These are phyloP conservation scores for Syncephalastrum sp. DNA, from an alignment of 371 early-diverging fungal genomes.

Conservation along the genomic window DNA sequence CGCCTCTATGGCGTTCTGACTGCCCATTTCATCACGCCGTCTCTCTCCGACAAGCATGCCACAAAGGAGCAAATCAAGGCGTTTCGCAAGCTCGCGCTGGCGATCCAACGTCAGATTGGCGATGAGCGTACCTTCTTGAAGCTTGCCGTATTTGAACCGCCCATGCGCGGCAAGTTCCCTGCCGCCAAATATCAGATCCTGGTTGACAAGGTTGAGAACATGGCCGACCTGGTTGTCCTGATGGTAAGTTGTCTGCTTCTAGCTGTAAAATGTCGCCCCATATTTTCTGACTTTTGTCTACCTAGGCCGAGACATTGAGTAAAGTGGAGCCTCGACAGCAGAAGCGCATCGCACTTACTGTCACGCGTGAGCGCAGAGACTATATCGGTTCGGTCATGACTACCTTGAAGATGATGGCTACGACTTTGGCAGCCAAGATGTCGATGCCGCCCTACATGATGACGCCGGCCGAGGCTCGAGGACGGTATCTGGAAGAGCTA, in stretches of 20 bases:
- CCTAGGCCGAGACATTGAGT: constrained; percentile 18
- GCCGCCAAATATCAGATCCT: constrained; percentile 20
- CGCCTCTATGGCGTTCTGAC: constrained; percentile 29
- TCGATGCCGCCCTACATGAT: constrained; percentile 34
- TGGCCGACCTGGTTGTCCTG: constrained; percentile 30
- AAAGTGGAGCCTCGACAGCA: constrained; percentile 19
- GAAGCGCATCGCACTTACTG: constrained; percentile 15
- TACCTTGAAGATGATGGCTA: constrained; percentile 28
- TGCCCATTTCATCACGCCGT: constrained; percentile 5
- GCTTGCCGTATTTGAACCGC: constrained; percentile 31
- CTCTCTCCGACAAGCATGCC: constrained; percentile 9
- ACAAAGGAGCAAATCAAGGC: constrained; percentile 12
- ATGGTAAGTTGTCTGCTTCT: constrained; percentile 21
- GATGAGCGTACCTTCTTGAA: constrained; percentile 25
- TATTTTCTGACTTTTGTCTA: not conserved
- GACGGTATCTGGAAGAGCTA: constrained; percentile 2
- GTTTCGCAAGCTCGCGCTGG: constrained; percentile 22
- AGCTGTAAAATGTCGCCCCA: not conserved
- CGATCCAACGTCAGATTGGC: constrained; percentile 30
- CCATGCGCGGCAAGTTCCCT: constrained; percentile 35
- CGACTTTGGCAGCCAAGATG: constrained; percentile 29
- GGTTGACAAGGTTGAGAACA: constrained; percentile 33
- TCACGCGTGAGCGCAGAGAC: constrained; percentile 27
- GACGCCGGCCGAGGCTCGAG: constrained; percentile 21
- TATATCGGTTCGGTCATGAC: constrained; percentile 37